phyloP scores from a whole-genome alignment of 306 rosid species.

The Ormosia emarginata region DNA sequence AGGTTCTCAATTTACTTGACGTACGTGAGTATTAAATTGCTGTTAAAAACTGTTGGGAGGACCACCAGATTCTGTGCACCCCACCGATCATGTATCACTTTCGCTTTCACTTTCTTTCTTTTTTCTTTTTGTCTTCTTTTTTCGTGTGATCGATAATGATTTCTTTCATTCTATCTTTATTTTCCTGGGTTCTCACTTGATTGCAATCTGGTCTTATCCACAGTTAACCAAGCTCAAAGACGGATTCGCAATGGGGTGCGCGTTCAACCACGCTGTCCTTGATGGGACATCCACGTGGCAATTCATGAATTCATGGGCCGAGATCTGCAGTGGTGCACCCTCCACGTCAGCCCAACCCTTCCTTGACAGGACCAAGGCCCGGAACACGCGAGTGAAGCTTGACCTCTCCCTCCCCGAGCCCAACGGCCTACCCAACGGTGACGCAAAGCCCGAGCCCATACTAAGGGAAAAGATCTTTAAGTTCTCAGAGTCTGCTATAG shows the following conservation, averaged over 20 bases:
- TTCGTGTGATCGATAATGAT: not conserved
- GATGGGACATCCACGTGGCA: conserved; percentile 97
- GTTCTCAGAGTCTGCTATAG: conserved; percentile 70
- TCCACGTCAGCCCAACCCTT: conserved; percentile 55
- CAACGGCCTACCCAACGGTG: conserved; percentile 35
- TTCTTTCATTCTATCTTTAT: not conserved
- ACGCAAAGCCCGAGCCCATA: conserved; percentile 30
- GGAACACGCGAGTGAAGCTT: conserved; percentile 80
- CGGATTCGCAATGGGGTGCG: conserved; percentile 85
- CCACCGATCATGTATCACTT: not conserved
- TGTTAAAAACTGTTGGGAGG: not conserved
- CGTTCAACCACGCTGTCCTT: conserved; percentile 86
- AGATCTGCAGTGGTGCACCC: conserved; percentile 53
- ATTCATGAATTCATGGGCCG: conserved; percentile 94
- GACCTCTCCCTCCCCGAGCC: conserved; percentile 69
- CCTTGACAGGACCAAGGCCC: conserved; percentile 69
- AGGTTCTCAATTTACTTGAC: not conserved
- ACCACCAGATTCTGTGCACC: not conserved
- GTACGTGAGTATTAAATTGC: not conserved
- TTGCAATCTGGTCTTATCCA: not conserved
- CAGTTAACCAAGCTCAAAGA: conserved; percentile 87
- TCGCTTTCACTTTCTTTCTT: not conserved
- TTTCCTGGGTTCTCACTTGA: not conserved
- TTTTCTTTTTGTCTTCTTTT: not conserved
- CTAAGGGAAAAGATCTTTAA: conserved; percentile 73